Conservation (phyloP, 1,139 yeast genomes). For the Sugiyamaella xylanicola region DNA sequence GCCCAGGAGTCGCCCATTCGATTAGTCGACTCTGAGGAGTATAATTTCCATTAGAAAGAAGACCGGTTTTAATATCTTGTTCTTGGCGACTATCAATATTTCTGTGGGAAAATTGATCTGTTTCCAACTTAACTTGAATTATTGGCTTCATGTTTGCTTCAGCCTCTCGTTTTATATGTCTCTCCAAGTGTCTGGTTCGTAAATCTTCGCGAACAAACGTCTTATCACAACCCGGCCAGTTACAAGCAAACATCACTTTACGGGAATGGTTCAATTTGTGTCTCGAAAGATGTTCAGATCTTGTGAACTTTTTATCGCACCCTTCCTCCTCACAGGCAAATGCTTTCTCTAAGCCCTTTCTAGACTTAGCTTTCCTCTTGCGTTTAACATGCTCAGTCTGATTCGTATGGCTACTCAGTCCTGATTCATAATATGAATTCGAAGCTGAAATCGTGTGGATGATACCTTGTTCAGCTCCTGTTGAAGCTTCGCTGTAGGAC, state of each 20-base stretch:
- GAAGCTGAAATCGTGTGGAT: background rate
- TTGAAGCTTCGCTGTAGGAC: background rate
- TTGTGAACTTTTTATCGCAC: slow-evolving; percentile 63
- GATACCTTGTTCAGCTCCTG: background rate
- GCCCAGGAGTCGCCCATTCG: too few species aligned
- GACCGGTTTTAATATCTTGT: background rate
- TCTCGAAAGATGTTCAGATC: slow-evolving; percentile 49
- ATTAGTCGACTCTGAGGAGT: background rate
- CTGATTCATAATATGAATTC: background rate
- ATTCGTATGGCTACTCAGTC: background rate
- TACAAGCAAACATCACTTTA: slow-evolving; percentile 51
- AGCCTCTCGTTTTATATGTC: slow-evolving; percentile 13
- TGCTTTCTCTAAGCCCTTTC: slow-evolving; percentile 39
- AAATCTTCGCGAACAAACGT: slow-evolving; percentile 65
- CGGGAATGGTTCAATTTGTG: slow-evolving; percentile 47
- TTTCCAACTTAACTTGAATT: slow-evolving; percentile 10
- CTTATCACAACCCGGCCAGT: slow-evolving; percentile 52
- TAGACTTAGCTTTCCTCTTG: slow-evolving; percentile 14
- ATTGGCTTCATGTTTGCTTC: slow-evolving; percentile 7
- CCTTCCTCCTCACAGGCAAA: slow-evolving; percentile 54
- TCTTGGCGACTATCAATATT: background rate
- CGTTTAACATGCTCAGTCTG: slow-evolving; percentile 7
- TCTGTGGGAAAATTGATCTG: background rate
- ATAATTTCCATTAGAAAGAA: background rate
- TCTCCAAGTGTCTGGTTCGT: slow-evolving; percentile 48